Base-by-base conservation (phyloP, 2,329 filamentous ascomycete species). In the Aschersonia sp. region DNA sequence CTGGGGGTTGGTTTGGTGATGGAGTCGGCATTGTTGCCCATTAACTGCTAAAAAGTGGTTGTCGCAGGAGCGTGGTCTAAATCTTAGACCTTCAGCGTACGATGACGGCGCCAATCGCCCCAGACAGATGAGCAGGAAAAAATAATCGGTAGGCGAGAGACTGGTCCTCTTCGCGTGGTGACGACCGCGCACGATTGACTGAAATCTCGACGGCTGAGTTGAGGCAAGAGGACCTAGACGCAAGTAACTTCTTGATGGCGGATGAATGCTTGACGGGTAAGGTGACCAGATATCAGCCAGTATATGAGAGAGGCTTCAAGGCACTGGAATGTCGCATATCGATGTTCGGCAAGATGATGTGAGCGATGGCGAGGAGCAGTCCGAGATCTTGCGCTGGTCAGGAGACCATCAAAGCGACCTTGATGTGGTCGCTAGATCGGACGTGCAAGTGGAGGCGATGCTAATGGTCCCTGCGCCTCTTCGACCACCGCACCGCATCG, bases 1-100 rank as follows among this genome's bases (percentile, higher is more conserved):
- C 60, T 43, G 65, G 59, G 44, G 63, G 62, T 50, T 61, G 62
- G 54, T 67, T 66, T 47, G 66, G 63, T 12, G 69, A 70, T 49
- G 69, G 69, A 30, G 68, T 71, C 51, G 69, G 69, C 69, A 72
- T 72, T 52, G 48, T 66, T 49, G 8, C 32, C 30, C 5, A 30
- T 9, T 9, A 37, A 12, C 8, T 37, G 22, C 22, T 22, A 22
- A 4, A 4, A 2, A 22, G 22, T 37, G 8, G 35, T 37, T 37
- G 35, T 37, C 35, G 8, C 8, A 37, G 12, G 8, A 9, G 35
- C 35, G 35, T 37, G 35, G 35, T 12, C 4, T 22, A 22, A 22
- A 22, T 22, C 4, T 22, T 2, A 22, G 22, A 22, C 22, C 22
- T 4, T 4, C 22, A 22, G 22, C 35, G 35, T 8, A 9, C 35